Base-by-base conservation (phyloP, 352 stramenopile species). In the Globisporangium cederbergense region DNA sequence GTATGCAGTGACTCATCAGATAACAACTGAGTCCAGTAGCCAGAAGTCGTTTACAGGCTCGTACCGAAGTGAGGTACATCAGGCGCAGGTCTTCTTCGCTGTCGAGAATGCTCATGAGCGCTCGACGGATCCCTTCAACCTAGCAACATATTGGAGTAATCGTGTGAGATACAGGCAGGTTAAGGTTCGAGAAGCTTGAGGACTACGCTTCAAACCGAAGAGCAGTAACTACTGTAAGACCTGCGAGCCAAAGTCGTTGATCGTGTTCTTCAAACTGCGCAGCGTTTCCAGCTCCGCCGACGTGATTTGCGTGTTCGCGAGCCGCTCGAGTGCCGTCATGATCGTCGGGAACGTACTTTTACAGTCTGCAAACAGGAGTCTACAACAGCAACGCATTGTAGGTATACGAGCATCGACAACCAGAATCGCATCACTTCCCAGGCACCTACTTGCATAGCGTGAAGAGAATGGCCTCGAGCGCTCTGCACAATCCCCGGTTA, bases 401-500 rank as follows among this genome's bases (percentile, higher is more conserved):
- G 71, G 60, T n/a, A 43, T 28, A 25, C 4, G 36, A 14, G 7
- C 36, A 42, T 16, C 9, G 10, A 14, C 1, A 42, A 14, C 13
- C 11, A 42, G 9, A 42, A 42, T 11, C 36, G 13, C 9, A 14
- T 42, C 9, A 42, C 7, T 42, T 9, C 9, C 9, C 36, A 20
- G 10, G 18, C 14, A 70, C 62, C 32, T 65, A 75, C 65, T 62
- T 72, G 62, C 62, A 73, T 8, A 76, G 36, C 9, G 70, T 73
- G 28, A 56, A 67, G 28, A 76, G 55, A 34, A 76, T 58, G 20
- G 66, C 79, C 62, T 89, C 79, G 11, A 84, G 28, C 3, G 76
- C 74, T 60, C 76, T 84, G 22, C 1, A 10, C 5, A 32, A 4
- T 5, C 9, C 36, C 9, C 36, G 14, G 11, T 42, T 3, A 58